Percentiles rank a stretch among this genome's conserved stretches.
Evolutionary conservation across 2,329 filamentous ascomycete species (phyloP).

Genomic region (Fusarium torreyae): DNA sequence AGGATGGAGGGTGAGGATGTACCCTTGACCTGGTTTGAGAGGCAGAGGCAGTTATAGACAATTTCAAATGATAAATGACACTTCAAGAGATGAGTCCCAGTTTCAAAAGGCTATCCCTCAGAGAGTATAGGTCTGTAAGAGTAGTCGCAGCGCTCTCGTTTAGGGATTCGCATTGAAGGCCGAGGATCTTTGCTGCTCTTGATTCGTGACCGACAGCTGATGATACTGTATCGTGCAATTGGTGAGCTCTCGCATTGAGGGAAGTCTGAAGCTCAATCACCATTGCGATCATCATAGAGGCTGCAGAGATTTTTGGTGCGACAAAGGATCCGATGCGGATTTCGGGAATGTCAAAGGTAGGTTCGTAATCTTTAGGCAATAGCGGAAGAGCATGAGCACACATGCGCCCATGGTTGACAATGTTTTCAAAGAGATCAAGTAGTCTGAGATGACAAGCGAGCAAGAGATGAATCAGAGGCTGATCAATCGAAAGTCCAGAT

Average conservation of each 20-base stretch:
- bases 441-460: slow-evolving; percentile 57
- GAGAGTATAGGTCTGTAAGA: slow-evolving; percentile 30
- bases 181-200: slow-evolving; percentile 43
- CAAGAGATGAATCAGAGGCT: slow-evolving; percentile 56
- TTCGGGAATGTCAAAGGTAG: slow-evolving; percentile 57
- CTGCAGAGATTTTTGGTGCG: slow-evolving; percentile 53
- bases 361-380: slow-evolving; percentile 49
- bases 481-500: slow-evolving; percentile 48
- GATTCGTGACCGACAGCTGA: slow-evolving; percentile 14
- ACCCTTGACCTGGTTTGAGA: slow-evolving; percentile 38
- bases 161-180: slow-evolving; percentile 50
- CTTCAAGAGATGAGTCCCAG: slow-evolving; percentile 30
- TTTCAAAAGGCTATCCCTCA: slow-evolving; percentile 25
- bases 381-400: slow-evolving; percentile 53
- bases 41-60: slow-evolving; percentile 10
- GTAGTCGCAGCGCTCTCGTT: slow-evolving; percentile 40
- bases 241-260: slow-evolving; percentile 38
- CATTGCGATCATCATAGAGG: slow-evolving; percentile 53
- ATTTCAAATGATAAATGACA: neutral
- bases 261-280: slow-evolving; percentile 52
- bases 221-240: slow-evolving; percentile 29
- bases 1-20: slow-evolving; percentile 32
- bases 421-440: slow-evolving; percentile 55
- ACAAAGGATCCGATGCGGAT: slow-evolving; percentile 59
- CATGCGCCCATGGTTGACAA: slow-evolving; percentile 52